Percentiles rank a stretch among this genome's conserved stretches.
Evolutionary conservation across 805 yeast species (phyloP).

Genomic region (Ogataea pilisensis): DNA sequence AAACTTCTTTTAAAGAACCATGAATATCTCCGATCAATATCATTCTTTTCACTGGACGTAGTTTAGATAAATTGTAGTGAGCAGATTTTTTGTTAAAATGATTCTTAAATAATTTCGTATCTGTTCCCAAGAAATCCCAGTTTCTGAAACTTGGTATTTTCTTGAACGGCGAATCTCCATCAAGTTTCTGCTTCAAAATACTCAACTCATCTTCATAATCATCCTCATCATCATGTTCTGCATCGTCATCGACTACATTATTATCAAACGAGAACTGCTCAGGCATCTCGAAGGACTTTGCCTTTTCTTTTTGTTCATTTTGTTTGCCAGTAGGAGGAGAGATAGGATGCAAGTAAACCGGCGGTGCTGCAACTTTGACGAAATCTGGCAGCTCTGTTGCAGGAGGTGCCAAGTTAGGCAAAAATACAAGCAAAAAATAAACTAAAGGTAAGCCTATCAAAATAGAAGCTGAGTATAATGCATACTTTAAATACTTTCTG

Average conservation of each 20-base stretch:
- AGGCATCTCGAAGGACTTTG: not conserved
- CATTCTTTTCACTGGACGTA: slow-evolving; percentile 39
- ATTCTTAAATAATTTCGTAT: slow-evolving; percentile 15
- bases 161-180: slow-evolving; percentile 25
- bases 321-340: not conserved
- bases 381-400: slow-evolving; percentile 25
- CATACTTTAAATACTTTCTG: not conserved
- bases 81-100: slow-evolving; percentile 17
- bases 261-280: too few species aligned
- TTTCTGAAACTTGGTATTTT: slow-evolving; percentile 22
- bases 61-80: slow-evolving; percentile 2
- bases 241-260: slow-evolving; percentile 1
- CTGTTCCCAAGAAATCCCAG: slow-evolving; percentile 16
- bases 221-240: slow-evolving; percentile 19
- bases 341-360: slow-evolving; percentile 30
- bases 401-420: slow-evolving; percentile 33
- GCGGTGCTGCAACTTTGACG: slow-evolving; percentile 18
- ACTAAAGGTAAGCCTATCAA: slow-evolving; percentile 20
- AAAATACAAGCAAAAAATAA: slow-evolving; percentile 25
- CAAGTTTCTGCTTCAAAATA: slow-evolving; percentile 8
- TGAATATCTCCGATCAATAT: slow-evolving; percentile 86
- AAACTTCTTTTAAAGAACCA: slow-evolving; percentile 62
- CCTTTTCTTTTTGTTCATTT: not conserved
- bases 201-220: slow-evolving; percentile 13
- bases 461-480: not conserved